Conservation (phyloP, 2,329 filamentous ascomycete species). For the Penicillium sumatraense region DNA sequence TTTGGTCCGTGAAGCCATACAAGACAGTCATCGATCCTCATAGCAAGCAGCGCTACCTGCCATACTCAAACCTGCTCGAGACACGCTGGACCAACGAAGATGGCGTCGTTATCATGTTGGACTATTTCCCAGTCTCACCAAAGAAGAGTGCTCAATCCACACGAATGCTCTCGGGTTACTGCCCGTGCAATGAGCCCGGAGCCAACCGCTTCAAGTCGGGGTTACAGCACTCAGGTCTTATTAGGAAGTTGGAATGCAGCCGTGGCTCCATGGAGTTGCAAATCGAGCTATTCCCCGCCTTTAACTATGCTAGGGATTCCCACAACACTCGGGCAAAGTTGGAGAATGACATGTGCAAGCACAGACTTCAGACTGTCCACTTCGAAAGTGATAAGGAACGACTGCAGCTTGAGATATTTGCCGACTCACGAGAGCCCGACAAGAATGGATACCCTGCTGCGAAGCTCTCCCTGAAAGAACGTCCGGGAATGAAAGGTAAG, state of each 20-base stretch:
- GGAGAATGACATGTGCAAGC: constrained; percentile 41
- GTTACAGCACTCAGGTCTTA: constrained; percentile 54
- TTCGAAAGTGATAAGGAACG: constrained; percentile 65
- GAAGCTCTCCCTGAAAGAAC: constrained; percentile 59
- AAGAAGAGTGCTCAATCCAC: constrained; percentile 52
- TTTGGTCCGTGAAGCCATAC: constrained; percentile 67
- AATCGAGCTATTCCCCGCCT: constrained; percentile 73
- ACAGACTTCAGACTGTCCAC: constrained; percentile 63
- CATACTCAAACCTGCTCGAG: constrained; percentile 74
- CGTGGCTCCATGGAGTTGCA: constrained; percentile 68
- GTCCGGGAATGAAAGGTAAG: constrained; percentile 60
- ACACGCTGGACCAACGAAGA: constrained; percentile 78
- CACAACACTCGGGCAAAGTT: constrained; percentile 51
- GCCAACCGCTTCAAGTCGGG: constrained; percentile 55
- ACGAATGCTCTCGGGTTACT: constrained; percentile 38
- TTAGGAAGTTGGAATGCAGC: constrained; percentile 73
- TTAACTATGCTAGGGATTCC: constrained; percentile 68
- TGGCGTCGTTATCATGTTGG: constrained; percentile 72
- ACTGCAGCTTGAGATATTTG: constrained; percentile 70
- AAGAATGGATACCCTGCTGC: constrained; percentile 54
- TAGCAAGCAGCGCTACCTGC: constrained; percentile 78
- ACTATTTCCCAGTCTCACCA: constrained; percentile 76
- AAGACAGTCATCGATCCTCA: constrained; percentile 56
- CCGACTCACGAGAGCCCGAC: constrained; percentile 62
- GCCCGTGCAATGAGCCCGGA: constrained; percentile 42